phyloP scores from a whole-genome alignment of 225 moss, liverwort and hornwort genomes.

The Ulota crispa region DNA sequence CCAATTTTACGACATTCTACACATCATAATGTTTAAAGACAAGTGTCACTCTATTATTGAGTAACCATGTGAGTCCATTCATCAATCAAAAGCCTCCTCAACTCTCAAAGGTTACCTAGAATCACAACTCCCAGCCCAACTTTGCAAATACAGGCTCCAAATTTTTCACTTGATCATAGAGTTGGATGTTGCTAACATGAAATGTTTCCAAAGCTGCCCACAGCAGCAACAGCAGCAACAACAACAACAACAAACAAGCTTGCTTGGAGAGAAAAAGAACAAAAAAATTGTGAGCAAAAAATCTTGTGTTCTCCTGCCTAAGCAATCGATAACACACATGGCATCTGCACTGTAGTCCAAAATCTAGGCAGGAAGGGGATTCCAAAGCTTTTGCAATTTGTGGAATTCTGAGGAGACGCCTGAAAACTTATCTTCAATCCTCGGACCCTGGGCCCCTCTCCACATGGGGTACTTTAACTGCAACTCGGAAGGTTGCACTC shows the following conservation, averaged over 20 bases:
- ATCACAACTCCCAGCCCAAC: background rate
- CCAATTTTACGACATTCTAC: background rate
- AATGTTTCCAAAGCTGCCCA: conserved; percentile 1
- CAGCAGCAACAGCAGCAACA: no score
- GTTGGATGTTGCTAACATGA: background rate
- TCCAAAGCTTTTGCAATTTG: background rate
- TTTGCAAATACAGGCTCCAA: background rate
- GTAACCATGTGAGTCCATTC: background rate
- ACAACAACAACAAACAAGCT: background rate
- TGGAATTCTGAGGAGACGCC: background rate
- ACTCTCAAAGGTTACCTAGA: background rate
- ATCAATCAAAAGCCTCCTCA: background rate
- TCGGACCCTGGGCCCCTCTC: background rate
- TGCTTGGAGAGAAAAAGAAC: background rate
- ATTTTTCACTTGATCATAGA: background rate
- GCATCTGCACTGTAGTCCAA: background rate
- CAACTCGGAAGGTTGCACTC: background rate
- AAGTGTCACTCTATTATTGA: background rate
- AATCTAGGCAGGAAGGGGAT: background rate
- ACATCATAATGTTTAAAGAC: background rate
- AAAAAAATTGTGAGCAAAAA: no score
- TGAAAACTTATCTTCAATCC: background rate
- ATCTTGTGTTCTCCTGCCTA: background rate
- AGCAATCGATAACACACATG: background rate
- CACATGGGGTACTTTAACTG: background rate